phyloP scores from a whole-genome alignment of 2,329 filamentous ascomycete genomes.

The Aureobasidium sp. region DNA sequence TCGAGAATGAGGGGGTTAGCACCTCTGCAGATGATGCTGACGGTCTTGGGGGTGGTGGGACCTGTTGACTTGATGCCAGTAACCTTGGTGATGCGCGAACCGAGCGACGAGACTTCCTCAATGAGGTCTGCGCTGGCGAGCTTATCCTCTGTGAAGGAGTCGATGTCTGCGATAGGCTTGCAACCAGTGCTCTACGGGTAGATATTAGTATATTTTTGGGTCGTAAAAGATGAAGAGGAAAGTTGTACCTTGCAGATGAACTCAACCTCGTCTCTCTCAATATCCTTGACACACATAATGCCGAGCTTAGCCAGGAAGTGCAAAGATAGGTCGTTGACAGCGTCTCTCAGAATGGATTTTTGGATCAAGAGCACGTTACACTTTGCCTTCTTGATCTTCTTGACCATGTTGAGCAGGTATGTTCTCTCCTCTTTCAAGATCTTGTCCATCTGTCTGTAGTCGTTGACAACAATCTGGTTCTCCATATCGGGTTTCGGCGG shows the following conservation, averaged over 20 bases:
- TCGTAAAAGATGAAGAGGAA: not conserved
- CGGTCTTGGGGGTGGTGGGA: constrained; percentile 61
- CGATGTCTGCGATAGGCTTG: constrained; percentile 97
- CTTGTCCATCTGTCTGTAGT: constrained; percentile 99
- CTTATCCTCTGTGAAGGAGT: constrained; percentile 98
- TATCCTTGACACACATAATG: constrained; percentile 93
- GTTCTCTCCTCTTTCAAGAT: constrained; percentile 98
- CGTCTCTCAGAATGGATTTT: constrained; percentile 95
- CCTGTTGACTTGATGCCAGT: constrained; percentile 73
- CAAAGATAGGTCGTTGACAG: constrained; percentile 92
- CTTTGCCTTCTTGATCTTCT: constrained; percentile 99
- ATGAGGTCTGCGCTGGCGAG: constrained; percentile 88
- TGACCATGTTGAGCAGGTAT: constrained; percentile 96
- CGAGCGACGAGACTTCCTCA: constrained; percentile 81
- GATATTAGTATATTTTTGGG: constrained; percentile 11
- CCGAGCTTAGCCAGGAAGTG: constrained; percentile 97
- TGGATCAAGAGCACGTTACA: constrained; percentile 98
- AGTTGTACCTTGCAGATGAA: constrained; percentile 78
- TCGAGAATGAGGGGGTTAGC: constrained; percentile 93
- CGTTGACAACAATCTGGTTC: constrained; percentile 98
- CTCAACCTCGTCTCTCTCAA: constrained; percentile 96
- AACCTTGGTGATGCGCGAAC: constrained; percentile 89
- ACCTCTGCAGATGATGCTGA: constrained; percentile 89
- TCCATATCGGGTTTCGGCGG: constrained; percentile 98
- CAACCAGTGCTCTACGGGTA: constrained; percentile 68